Evolutionary conservation across 192 early-diverging fungal genomes (phyloP), one percentile per base, ranked within the genome.

Genomic region (Umbelopsis sp.): DNA sequence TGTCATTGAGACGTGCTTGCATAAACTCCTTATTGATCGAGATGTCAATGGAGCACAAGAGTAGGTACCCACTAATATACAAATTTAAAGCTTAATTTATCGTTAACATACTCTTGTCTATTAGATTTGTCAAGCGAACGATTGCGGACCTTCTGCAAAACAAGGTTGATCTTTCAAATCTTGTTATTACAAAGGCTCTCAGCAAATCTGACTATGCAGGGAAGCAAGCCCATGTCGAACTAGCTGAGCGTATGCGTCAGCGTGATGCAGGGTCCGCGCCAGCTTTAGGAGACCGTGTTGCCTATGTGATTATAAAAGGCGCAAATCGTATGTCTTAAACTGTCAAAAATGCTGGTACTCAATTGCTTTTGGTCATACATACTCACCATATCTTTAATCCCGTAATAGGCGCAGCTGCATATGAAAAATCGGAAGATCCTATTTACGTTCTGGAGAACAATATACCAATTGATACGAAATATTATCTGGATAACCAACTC

Each of bases 371-470:
- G n/a, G n/a, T n/a, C n/a, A 51, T 51, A 41, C 12, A 41, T 1
- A 11, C 49, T n/a, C 21, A 36, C 12, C 43, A 26, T 0, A n/a
- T n/a, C n/a, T 41, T 41, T 41, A 11, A 49, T 47, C 79, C 17
- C 7, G 7, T 50, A 89, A 62, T 26, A 62, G 56, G 90, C 65
- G 89, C 94, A 11, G 91, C 94, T 41, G 94, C 96, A 9, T 98
- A 98, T 73, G 97, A 99, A 69, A 96, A 97, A 73, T 95, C 97
- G 1, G 97, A 99, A 77, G 97, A 99, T 75, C 97, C 97, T 24
- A 91, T 99, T 49, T 97, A 91, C 74, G 97, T 98, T n/a, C 88
- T 99, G 45, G 97, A 99, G 53, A 94, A 99, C 79, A 99, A 96
- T 79, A 83, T 99, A 47, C 96, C 97, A 2, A 97, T 99, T 65